Evolutionary conservation across 1,284 basidiomycete genomes (phyloP), one percentile per base, ranked within the genome.

Genomic region (Thecaphora thlaspeos): DNA sequence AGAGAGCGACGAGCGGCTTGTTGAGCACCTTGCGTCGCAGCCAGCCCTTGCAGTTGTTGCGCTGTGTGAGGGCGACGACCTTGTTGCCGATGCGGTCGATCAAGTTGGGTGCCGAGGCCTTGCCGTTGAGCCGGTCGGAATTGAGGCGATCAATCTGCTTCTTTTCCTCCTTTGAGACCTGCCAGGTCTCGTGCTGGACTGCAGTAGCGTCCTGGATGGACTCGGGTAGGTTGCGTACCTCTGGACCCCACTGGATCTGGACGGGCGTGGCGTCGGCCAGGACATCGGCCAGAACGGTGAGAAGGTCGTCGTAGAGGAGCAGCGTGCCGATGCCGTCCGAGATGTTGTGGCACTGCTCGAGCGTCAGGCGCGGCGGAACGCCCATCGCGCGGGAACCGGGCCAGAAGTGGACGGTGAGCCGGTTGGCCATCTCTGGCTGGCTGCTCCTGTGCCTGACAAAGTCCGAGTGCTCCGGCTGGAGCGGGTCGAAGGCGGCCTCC

Each of bases 301-400:
- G 34, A 1, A 64, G 49, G 14, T 56, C 44, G 24, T 60, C 47
- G n/a, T 56, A 48, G 2, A 46, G 40, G 8, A 56, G 19, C 37
- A 60, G 19, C 3, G 49, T 56, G 2, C 61, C 61, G 9, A 64
- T 46, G 3, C 61, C 61, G 21, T 64, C 61, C 23, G 34, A 43
- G 1, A 56, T 49, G 3, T 22, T 28, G 26, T 64, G 61, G 22
- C 47, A 48, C 34, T 64, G 56, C 32, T 64, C 57, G 5, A 64
- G 21, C 22, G 46, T 7, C 15, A 64, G 4, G 15, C 52, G 7
- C 2, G 50, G 56, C 12, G 51, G 48, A n/a, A n/a, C n/a, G n/a
- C n/a, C n/a, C n/a, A n/a, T n/a, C n/a, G n/a, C n/a, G n/a, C n/a
- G n/a, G n/a, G n/a, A n/a, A n/a, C n/a, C n/a, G n/a, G n/a, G n/a